Conservation (phyloP, 1,284 basidiomycete genomes). For the Malassezia sp. region DNA sequence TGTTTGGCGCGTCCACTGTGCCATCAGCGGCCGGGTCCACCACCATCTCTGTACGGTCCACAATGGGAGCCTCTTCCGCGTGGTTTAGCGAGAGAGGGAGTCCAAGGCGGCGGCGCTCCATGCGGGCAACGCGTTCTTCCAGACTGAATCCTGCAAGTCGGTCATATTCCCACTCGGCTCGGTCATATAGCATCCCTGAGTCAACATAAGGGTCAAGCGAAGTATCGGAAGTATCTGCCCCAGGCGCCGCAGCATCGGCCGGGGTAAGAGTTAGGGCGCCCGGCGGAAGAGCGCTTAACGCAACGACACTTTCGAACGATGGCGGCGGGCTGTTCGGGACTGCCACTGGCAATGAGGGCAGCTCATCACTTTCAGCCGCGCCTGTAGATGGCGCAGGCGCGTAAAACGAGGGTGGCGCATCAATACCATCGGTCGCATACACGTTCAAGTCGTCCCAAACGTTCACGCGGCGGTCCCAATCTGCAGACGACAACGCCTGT, state of each 20-base stretch:
- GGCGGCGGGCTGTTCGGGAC: constrained; percentile 31
- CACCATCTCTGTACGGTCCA: too few species aligned
- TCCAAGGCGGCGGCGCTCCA: constrained; percentile 2
- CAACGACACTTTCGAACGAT: constrained; percentile 28
- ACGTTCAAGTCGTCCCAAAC: constrained; percentile 11
- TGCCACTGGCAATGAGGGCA: neutral
- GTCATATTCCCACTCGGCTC: constrained; percentile 17
- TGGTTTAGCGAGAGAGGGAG: too few species aligned
- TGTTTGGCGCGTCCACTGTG: too few species aligned
- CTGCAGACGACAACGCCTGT: too few species aligned
- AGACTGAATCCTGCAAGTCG: constrained; percentile 10
- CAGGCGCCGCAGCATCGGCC: too few species aligned
- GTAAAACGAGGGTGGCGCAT: constrained; percentile 12
- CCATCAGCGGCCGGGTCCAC: too few species aligned
- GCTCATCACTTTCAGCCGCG: neutral
- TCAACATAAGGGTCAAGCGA: too few species aligned
- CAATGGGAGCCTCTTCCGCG: too few species aligned
- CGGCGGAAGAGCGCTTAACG: too few species aligned
- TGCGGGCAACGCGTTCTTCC: constrained; percentile 14
- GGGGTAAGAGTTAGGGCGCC: too few species aligned
- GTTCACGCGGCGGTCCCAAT: constrained; percentile 7
- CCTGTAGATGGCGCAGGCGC: neutral
- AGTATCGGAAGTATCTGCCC: too few species aligned
- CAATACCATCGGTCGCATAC: neutral
- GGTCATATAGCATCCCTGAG: constrained; percentile 2